Percentiles rank a stretch among this genome's conserved stretches.
Conservation (phyloP, 2,329 filamentous ascomycete genomes). For the Colletotrichum zoysiae region DNA sequence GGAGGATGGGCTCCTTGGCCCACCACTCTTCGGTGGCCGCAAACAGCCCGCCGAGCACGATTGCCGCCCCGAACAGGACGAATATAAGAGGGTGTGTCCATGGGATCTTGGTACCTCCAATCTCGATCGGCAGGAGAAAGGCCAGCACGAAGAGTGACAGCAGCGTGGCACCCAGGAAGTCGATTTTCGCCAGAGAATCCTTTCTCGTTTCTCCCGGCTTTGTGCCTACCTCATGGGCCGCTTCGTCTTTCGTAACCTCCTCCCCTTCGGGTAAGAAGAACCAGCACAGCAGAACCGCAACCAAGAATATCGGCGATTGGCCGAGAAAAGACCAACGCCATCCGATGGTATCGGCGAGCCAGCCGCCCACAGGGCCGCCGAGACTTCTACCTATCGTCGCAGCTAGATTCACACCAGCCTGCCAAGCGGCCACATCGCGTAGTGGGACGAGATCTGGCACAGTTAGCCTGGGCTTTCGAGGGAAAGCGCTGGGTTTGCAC, state of each 20-base stretch:
- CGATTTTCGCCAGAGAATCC: conserved; percentile 59
- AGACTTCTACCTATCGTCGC: conserved; percentile 64
- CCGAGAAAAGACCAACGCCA: conserved; percentile 77
- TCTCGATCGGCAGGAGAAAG: conserved; percentile 67
- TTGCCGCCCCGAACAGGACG: conserved; percentile 52
- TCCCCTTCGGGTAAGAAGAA: conserved; percentile 61
- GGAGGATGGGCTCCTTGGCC: conserved; percentile 69
- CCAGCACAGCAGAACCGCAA: conserved; percentile 66
- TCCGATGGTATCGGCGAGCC: conserved; percentile 73
- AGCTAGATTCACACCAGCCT: conserved; percentile 65
- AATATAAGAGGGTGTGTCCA: conserved; percentile 64
- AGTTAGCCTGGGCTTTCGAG: neutral
- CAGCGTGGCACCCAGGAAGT: conserved; percentile 68
- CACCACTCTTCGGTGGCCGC: conserved; percentile 43
- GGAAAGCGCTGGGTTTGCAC: neutral
- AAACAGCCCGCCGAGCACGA: conserved; percentile 32
- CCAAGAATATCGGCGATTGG: conserved; percentile 69
- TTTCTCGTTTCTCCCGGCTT: conserved; percentile 9
- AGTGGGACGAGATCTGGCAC: conserved; percentile 62
- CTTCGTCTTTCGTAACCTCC: neutral
- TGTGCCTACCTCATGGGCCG: neutral
- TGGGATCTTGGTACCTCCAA: conserved; percentile 67
- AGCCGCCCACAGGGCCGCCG: conserved; percentile 69
- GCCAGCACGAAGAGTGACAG: conserved; percentile 69
- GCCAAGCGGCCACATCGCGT: conserved; percentile 66